phyloP scores from a whole-genome alignment of 1,284 basidiomycete genomes.

The Caloboletus inedulis region DNA sequence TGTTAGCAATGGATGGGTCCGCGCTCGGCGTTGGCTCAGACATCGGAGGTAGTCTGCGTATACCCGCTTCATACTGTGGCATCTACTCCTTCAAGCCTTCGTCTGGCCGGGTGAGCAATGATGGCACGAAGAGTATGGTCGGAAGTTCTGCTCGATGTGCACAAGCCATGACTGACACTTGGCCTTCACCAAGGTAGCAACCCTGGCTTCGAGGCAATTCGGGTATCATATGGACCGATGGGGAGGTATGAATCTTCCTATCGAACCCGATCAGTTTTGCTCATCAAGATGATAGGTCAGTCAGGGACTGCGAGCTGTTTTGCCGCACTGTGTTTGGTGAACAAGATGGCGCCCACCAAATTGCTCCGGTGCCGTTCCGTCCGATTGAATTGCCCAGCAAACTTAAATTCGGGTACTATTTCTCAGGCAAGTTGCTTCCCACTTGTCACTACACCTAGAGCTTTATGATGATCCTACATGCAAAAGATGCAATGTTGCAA shows the following conservation, averaged over 20 bases:
- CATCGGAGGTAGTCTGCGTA: conserved; percentile 73
- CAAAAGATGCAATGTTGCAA: conserved; percentile 60
- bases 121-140: conserved; percentile 47
- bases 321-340: conserved; percentile 55
- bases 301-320: conserved; percentile 64
- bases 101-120: conserved; percentile 46
- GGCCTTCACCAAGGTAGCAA: conserved; percentile 40
- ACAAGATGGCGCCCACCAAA: conserved; percentile 39
- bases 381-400: conserved; percentile 52
- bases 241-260: conserved; percentile 46
- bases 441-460: background rate
- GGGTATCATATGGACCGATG: conserved; percentile 68
- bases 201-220: conserved; percentile 68
- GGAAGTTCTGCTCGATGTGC: background rate
- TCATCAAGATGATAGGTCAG: conserved; percentile 41
- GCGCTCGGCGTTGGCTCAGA: conserved; percentile 79
- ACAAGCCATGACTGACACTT: background rate
- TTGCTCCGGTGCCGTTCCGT: conserved; percentile 59
- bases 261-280: background rate
- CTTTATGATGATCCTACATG: background rate
- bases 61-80: conserved; percentile 80
- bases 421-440: conserved; percentile 43
- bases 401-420: conserved; percentile 72
- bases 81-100: conserved; percentile 79
- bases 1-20: conserved; percentile 73